Conservation (phyloP, 495 filamentous ascomycete species). For the Zalerion maritima region DNA sequence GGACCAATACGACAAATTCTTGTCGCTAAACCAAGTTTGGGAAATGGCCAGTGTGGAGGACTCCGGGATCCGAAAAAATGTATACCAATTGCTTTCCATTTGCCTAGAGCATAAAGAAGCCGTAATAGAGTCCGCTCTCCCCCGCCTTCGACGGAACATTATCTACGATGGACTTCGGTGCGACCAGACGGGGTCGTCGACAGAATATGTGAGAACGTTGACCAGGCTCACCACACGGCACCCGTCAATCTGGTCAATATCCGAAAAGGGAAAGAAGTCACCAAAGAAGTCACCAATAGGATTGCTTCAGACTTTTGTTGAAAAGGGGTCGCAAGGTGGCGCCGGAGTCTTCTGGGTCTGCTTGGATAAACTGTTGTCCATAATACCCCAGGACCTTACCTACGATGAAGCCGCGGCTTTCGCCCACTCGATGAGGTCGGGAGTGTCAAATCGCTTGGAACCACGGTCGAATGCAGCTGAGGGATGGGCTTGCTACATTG, state of each 20-base stretch:
- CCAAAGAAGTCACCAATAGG: conserved; percentile 51
- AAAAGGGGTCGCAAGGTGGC: conserved; percentile 67
- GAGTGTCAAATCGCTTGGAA: conserved; percentile 60
- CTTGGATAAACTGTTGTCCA: conserved; percentile 41
- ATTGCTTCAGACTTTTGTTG: conserved; percentile 57
- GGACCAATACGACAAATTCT: conserved; percentile 36
- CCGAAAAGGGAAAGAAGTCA: conserved; percentile 32
- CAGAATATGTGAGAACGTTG: conserved; percentile 50
- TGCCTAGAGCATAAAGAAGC: conserved; percentile 42
- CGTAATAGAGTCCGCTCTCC: conserved; percentile 33
- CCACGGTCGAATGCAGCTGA: conserved; percentile 44
- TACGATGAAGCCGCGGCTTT: conserved; percentile 39
- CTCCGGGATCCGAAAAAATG: conserved; percentile 50
- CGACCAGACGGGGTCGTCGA: conserved; percentile 56
- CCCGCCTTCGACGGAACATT: conserved; percentile 47
- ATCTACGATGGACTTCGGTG: conserved; percentile 53
- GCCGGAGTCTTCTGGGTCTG: conserved; percentile 55
- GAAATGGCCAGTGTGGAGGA: conserved; percentile 53
- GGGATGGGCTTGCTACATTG: conserved; percentile 64
- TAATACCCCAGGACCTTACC: conserved; percentile 41
- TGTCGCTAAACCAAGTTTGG: conserved; percentile 58
- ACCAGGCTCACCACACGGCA: conserved; percentile 42
- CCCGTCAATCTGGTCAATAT: conserved; percentile 61
- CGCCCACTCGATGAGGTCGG: conserved; percentile 48
- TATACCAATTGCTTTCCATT: conserved; percentile 51